These are phyloP conservation scores for Moringa oleifera DNA, from an alignment of 345 rosid species.

Conservation along the genomic window DNA sequence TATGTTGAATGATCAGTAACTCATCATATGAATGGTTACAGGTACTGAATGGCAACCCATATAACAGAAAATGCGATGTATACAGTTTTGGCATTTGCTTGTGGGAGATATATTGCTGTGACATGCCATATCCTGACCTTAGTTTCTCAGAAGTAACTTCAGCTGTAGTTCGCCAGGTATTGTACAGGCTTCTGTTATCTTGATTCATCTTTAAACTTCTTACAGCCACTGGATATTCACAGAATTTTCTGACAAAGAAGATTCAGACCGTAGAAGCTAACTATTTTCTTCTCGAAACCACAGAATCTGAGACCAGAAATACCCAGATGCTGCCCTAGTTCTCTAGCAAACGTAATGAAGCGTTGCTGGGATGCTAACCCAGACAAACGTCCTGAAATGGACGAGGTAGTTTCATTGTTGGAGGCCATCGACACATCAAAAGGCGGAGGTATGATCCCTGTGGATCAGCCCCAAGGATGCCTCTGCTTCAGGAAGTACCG, in stretches of 20 bases:
- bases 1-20: constrained; percentile 11
- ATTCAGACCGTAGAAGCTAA: neutral
- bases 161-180: constrained; percentile 94
- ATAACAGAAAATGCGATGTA: constrained; percentile 95
- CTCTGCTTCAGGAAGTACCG: constrained; percentile 79
- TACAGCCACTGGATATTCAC: neutral
- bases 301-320: constrained; percentile 97
- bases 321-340: constrained; percentile 93
- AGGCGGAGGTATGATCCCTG: constrained; percentile 97
- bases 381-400: constrained; percentile 96
- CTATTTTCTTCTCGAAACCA: constrained; percentile 5
- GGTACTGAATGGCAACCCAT: constrained; percentile 96
- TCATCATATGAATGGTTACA: constrained; percentile 26
- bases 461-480: constrained; percentile 78
- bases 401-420: constrained; percentile 84
- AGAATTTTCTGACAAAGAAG: neutral
- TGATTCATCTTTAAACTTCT: neutral
- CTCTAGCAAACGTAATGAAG: constrained; percentile 88
- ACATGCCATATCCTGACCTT: constrained; percentile 96
- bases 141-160: constrained; percentile 95
- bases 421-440: constrained; percentile 84
- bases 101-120: constrained; percentile 99
- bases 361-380: constrained; percentile 97
- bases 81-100: constrained; percentile 94
- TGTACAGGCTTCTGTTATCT: neutral